Percentiles rank a stretch among this genome's conserved stretches.
These are phyloP conservation scores for Diaporthe vaccinii DNA, from an alignment of 2,329 filamentous ascomycete species.

Conservation along the genomic window DNA sequence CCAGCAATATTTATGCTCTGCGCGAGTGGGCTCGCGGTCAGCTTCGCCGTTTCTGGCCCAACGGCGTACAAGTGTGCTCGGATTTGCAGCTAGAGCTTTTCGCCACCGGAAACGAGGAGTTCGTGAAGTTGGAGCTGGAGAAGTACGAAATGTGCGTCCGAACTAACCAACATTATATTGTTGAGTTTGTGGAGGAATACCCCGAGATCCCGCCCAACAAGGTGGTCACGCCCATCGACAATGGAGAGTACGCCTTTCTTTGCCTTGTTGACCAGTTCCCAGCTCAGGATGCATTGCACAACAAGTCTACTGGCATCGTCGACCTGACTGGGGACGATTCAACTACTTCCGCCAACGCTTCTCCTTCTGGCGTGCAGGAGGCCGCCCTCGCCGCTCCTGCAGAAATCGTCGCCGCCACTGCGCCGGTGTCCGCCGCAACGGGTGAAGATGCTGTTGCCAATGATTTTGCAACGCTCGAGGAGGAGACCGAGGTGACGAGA, in stretches of 20 bases:
- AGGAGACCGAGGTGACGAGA: neutral
- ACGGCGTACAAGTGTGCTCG: neutral
- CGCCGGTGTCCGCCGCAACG: neutral
- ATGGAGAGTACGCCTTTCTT: neutral
- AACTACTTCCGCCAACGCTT: neutral
- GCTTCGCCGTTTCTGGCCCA: neutral
- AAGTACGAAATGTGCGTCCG: neutral
- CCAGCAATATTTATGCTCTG: neutral
- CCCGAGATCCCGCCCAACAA: neutral
- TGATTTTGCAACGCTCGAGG: neutral
- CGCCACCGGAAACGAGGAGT: neutral
- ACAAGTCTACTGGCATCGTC: neutral
- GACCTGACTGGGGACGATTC: neutral
- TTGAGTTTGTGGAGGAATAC: neutral
- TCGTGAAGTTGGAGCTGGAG: neutral
- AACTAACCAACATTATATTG: neutral
- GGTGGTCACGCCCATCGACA: neutral
- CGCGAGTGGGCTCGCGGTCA: neutral
- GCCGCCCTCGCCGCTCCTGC: neutral
- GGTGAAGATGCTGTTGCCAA: neutral
- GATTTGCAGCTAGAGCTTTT: neutral
- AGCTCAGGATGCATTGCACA: neutral
- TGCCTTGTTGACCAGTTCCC: neutral
- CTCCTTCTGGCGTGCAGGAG: neutral
- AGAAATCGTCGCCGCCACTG: neutral